These are phyloP conservation scores for Cladosporium sp. DNA, from an alignment of 2,329 filamentous ascomycete species.

Conservation along the genomic window DNA sequence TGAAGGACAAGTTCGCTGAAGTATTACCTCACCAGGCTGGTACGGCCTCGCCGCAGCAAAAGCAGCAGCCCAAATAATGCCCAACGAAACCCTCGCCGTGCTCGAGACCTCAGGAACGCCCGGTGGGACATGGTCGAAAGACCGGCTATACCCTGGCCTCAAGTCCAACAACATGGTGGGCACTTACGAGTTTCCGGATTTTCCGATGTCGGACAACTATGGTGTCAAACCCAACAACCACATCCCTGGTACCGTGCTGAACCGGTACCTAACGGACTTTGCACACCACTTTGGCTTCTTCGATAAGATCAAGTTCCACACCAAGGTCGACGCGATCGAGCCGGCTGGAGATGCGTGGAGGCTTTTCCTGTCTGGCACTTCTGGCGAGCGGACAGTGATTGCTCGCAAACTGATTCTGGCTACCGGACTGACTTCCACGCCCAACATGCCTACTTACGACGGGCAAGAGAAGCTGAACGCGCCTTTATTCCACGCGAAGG, in stretches of 20 bases:
- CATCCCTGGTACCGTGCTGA: slow-evolving; percentile 54
- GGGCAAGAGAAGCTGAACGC: slow-evolving; percentile 49
- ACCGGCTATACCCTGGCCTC: slow-evolving; percentile 64
- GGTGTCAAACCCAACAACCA: slow-evolving; percentile 51
- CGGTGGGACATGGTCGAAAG: slow-evolving; percentile 67
- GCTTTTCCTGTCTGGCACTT: slow-evolving; percentile 16
- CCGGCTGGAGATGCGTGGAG: slow-evolving; percentile 27
- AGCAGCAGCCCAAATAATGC: slow-evolving; percentile 44
- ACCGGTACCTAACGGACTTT: slow-evolving; percentile 56
- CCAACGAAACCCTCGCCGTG: slow-evolving; percentile 37
- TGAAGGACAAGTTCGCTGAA: not conserved
- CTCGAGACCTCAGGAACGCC: slow-evolving; percentile 39
- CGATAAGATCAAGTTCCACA: slow-evolving; percentile 47
- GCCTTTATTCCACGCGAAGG: slow-evolving; percentile 55
- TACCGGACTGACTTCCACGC: slow-evolving; percentile 57
- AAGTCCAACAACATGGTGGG: slow-evolving; percentile 72
- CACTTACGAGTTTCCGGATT: slow-evolving; percentile 70
- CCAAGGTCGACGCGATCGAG: slow-evolving; percentile 48
- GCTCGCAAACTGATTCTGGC: slow-evolving; percentile 55
- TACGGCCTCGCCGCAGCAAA: slow-evolving; percentile 47
- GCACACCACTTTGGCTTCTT: slow-evolving; percentile 51
- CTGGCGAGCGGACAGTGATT: slow-evolving; percentile 18
- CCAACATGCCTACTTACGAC: slow-evolving; percentile 51
- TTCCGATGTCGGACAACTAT: slow-evolving; percentile 56
- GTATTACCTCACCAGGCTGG: slow-evolving; percentile 29